Evolutionary conservation across 305 asterid species (phyloP).

Genomic region (Fraxinus velutina): DNA sequence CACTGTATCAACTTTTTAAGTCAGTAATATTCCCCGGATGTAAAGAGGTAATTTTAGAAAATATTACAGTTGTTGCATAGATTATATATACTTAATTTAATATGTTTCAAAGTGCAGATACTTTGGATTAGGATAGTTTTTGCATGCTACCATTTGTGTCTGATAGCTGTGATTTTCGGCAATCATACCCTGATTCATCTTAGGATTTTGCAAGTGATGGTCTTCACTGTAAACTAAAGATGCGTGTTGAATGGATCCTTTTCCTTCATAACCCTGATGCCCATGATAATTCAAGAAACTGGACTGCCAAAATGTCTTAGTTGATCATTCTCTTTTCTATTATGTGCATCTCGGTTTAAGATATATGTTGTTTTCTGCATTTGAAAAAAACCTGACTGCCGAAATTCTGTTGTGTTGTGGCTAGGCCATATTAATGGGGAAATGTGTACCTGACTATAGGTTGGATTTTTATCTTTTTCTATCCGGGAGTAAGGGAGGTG

Average conservation of each 20-base stretch:
- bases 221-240: background rate
- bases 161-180: constrained; percentile 3
- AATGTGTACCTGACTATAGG: background rate
- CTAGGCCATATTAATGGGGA: background rate
- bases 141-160: background rate
- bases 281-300: background rate
- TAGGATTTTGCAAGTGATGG: constrained; percentile 8
- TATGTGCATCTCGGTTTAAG: background rate
- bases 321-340: background rate
- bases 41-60: constrained; percentile 47
- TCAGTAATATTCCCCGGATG: constrained; percentile 73
- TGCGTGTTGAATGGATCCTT: background rate
- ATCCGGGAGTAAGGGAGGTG: background rate
- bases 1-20: constrained; percentile 75
- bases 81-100: background rate
- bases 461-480: background rate
- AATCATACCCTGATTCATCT: background rate
- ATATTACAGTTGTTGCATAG: background rate
- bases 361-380: background rate
- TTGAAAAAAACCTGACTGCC: background rate
- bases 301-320: background rate
- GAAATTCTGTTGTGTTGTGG: background rate
- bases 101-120: background rate
- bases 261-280: constrained; percentile 5
- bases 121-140: constrained; percentile 3